Percentiles rank a stretch among this genome's conserved stretches.
Evolutionary conservation across 108 stramenopile genomes (phyloP).

Genomic region (Schizochytrium sp.): DNA sequence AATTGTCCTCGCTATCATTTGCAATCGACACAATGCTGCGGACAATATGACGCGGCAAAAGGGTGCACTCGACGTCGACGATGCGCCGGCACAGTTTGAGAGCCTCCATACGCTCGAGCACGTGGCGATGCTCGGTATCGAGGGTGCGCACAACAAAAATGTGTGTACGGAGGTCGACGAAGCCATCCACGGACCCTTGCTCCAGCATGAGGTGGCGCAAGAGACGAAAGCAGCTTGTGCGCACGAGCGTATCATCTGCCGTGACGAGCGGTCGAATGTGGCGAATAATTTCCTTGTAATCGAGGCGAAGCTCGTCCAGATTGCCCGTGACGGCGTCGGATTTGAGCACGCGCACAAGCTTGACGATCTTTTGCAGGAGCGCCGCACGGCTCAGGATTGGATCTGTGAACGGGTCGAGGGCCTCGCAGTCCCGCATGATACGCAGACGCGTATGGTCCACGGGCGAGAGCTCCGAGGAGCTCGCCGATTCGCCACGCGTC

Average conservation of each 20-base stretch:
- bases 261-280: neutral
- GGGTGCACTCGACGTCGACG: neutral
- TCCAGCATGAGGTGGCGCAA: neutral
- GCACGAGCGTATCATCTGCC: neutral
- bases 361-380: slow-evolving; percentile 11
- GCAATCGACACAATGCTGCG: neutral
- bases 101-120: slow-evolving; percentile 9
- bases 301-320: neutral
- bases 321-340: neutral
- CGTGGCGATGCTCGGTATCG: neutral
- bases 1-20: neutral
- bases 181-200: neutral
- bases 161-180: neutral
- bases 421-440: neutral
- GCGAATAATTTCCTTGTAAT: neutral
- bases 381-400: neutral
- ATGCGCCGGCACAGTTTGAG: neutral
- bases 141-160: neutral
- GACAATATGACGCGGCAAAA: neutral
- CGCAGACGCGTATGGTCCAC: neutral
- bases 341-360: neutral
- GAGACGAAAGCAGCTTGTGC: neutral
- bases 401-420: neutral
- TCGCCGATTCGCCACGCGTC: neutral
- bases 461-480: neutral